Base-by-base conservation (phyloP, 768 basidiomycete genomes). In the Auriscalpium orientale region DNA sequence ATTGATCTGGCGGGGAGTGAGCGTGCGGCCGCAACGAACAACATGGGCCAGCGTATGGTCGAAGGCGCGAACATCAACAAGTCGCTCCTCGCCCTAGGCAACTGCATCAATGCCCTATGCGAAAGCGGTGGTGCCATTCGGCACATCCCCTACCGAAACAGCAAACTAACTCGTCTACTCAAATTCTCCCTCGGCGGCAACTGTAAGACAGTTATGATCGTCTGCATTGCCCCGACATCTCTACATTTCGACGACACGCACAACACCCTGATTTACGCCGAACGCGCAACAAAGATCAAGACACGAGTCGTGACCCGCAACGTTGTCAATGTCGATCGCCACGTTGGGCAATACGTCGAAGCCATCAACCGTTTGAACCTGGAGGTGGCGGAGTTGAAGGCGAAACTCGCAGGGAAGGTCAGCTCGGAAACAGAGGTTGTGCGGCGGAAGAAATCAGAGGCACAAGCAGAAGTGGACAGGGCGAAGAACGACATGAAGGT, bases 51-150 rank as follows among this genome's bases (percentile, higher is more conserved):
- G 65, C 87, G 97, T 18, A 95, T 98, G 90, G 85, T 95, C 38
- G 97, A 99, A 68, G 97, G 97, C 37, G 95, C 95, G 56, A 98
- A 98, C 68, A 99, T 99, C 76, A 99, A 99, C 74, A 95, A 98
- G 70, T 98, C 95, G 34, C 83, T 99, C 20, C 85, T 99, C 54
- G 94, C 97, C 8, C 83, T 99, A 36, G 94, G 94, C 33, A 98
- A 97, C 71, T 98, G 95, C 71, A 98, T 99, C 73, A 98, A 98
- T 64, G 95, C 97, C 7, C 85, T 99, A 50, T 98, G 95, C 74
- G 91, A 95, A 70, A 92, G 91, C 55, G 91, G 91, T 7, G 89
- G 89, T 33, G 87, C 87, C 28, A 70, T 84, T 56, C 89, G 90
- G 37, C 97, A 98, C 68, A 80, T 99, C 12, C 97, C 97, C 0